Percentiles rank a stretch among this genome's conserved stretches.
Conservation (phyloP, 768 basidiomycete genomes). For the Kockovaella imperatae region DNA sequence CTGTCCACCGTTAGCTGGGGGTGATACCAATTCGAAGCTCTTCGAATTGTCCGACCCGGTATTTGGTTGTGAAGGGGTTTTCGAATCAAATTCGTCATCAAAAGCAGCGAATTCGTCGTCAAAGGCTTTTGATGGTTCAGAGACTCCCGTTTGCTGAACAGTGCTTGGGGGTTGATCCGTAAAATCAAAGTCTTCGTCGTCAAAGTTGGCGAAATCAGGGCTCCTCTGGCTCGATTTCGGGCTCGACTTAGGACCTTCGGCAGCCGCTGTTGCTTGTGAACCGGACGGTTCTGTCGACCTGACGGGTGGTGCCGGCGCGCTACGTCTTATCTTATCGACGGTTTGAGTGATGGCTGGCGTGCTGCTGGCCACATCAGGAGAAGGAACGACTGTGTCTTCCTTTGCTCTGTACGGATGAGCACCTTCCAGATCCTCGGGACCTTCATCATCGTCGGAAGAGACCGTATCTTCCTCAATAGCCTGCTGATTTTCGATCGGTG, state of each 20-base stretch:
- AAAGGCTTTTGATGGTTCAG: slow-evolving; percentile 17
- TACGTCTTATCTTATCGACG: not conserved
- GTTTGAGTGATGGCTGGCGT: slow-evolving; percentile 5
- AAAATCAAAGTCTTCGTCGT: slow-evolving; percentile 42
- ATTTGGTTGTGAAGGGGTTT: slow-evolving; percentile 16
- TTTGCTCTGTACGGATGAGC: slow-evolving; percentile 2
- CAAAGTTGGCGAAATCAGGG: slow-evolving; percentile 29
- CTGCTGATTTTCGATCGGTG: not conserved
- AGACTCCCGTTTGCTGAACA: slow-evolving; percentile 14
- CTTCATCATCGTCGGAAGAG: slow-evolving; percentile 42
- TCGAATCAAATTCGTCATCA: slow-evolving; percentile 45
- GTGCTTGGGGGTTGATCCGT: slow-evolving; percentile 35
- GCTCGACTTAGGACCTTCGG: too few relatives aligned
- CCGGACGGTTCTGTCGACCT: not conserved
- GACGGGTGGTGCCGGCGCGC: not conserved
- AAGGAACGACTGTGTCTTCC: slow-evolving; percentile 6
- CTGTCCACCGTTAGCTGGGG: not conserved
- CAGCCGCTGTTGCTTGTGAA: not conserved
- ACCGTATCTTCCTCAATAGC: slow-evolving; percentile 14
- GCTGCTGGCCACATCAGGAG: slow-evolving; percentile 20
- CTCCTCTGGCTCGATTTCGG: too few relatives aligned
- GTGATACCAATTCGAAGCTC: slow-evolving; percentile 42
- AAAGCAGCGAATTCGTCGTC: slow-evolving; percentile 44
- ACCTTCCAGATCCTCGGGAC: slow-evolving; percentile 45
- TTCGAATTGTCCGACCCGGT: slow-evolving; percentile 15